Evolutionary conservation across 768 basidiomycete species (phyloP).

Genomic region (Boletus rubescentipes): DNA sequence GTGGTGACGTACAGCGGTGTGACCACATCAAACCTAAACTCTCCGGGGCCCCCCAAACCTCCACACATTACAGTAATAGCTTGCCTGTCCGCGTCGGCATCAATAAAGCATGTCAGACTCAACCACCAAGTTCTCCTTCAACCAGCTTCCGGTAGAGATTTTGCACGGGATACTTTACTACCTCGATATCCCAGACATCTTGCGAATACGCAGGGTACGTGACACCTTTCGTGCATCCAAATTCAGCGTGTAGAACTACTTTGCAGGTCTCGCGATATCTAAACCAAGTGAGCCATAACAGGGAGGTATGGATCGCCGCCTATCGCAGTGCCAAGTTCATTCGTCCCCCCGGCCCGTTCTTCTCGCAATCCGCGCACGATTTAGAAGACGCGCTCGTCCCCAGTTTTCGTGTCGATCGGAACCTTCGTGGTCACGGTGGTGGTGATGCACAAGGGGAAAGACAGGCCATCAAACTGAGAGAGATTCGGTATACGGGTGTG

Average conservation of each 20-base stretch:
- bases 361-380: conserved; percentile 10
- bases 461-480: neutral
- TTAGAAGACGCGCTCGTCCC: conserved; percentile 12
- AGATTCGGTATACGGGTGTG: conserved; percentile 10
- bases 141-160: conserved; percentile 8
- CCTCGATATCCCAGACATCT: conserved; percentile 14
- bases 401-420: conserved; percentile 5
- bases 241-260: neutral
- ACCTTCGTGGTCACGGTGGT: neutral
- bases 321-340: conserved; percentile 13
- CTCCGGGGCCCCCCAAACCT: no score
- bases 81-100: no score
- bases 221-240: neutral
- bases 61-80: no score
- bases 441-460: neutral
- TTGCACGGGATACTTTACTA: conserved; percentile 7
- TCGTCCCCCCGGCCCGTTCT: conserved; percentile 18
- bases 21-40: no score
- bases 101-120: neutral
- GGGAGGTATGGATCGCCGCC: conserved; percentile 13
- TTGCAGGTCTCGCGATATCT: conserved; percentile 13
- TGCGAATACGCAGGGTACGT: conserved; percentile 14
- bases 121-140: neutral
- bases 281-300: neutral
- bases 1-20: no score